Evolutionary conservation across 139 green algal species (phyloP).

Genomic region (Volvox africanus): DNA sequence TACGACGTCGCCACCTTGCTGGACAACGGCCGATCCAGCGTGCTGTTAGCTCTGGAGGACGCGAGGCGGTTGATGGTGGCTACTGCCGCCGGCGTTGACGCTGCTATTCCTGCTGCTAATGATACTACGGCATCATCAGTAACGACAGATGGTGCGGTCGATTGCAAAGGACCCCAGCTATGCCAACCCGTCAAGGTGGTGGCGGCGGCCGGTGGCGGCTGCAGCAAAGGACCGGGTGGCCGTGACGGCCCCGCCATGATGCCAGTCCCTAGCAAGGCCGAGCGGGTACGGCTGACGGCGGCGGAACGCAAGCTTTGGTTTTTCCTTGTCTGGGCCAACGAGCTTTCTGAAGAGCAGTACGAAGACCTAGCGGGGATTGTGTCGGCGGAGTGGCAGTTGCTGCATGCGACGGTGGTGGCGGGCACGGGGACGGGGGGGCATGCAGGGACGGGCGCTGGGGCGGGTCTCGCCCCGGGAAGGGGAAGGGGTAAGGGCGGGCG

Average conservation of each 20-base stretch:
- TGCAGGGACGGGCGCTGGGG: not conserved
- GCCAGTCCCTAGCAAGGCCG: not conserved
- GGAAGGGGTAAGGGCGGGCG: too few relatives aligned
- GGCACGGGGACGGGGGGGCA: not conserved
- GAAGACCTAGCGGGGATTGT: constrained; percentile 3
- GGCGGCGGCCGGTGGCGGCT: not conserved
- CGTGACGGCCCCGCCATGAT: too few relatives aligned
- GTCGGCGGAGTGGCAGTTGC: constrained; percentile 2
- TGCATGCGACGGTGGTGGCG: constrained; percentile 20
- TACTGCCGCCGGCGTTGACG: not conserved
- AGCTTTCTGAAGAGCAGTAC: constrained; percentile 44
- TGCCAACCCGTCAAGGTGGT: not conserved
- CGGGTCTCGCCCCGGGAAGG: too few relatives aligned
- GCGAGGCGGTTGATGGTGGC: constrained; percentile 46
- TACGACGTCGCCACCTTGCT: constrained; percentile 63
- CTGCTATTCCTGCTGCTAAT: not conserved
- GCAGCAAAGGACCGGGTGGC: not conserved
- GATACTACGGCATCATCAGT: not conserved
- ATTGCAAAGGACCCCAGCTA: not conserved
- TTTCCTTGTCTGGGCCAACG: constrained; percentile 75
- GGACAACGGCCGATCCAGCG: constrained; percentile 46
- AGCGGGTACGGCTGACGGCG: constrained; percentile 46
- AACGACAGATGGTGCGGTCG: not conserved
- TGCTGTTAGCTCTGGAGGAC: constrained; percentile 69
- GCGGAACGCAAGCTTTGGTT: constrained; percentile 73